phyloP scores from a whole-genome alignment of 495 filamentous ascomycete genomes.

The Aspergillus bertholletiae region DNA sequence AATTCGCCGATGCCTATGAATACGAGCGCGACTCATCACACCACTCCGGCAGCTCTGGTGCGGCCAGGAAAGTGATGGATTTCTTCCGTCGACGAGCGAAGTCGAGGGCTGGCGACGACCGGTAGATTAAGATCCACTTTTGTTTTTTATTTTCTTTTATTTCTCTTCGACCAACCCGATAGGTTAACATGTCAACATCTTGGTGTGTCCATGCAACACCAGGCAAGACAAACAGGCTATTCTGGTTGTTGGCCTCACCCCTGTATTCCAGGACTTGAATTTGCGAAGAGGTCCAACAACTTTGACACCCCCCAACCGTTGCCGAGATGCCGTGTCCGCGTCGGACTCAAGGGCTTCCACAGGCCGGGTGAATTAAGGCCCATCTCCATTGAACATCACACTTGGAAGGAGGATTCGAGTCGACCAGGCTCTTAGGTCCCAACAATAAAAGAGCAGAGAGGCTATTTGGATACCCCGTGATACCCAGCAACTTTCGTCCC shows the following conservation, averaged over 20 bases:
- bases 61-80: conserved; percentile 93
- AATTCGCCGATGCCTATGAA: conserved; percentile 90
- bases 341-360: conserved; percentile 4
- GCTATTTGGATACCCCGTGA: conserved; percentile 46
- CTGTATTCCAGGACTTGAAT: conserved; percentile 8
- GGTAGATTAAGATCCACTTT: conserved; percentile 18
- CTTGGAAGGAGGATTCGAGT: conserved; percentile 24
- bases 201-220: conserved; percentile 3
- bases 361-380: conserved; percentile 16
- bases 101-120: conserved; percentile 62
- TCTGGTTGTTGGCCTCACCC: conserved; percentile 11
- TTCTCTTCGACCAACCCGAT: background rate
- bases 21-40: conserved; percentile 60
- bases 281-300: conserved; percentile 11
- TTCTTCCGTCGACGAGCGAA: conserved; percentile 88
- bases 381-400: conserved; percentile 15
- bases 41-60: conserved; percentile 77
- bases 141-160: conserved; percentile 1
- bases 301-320: background rate
- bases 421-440: conserved; percentile 19
- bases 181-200: conserved; percentile 1
- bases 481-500: conserved; percentile 43
- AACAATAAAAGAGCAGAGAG: conserved; percentile 33
- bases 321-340: conserved; percentile 5
- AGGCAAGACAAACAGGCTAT: conserved; percentile 10